Conservation (phyloP, 1,284 basidiomycete species). For the Agaricales sp. region DNA sequence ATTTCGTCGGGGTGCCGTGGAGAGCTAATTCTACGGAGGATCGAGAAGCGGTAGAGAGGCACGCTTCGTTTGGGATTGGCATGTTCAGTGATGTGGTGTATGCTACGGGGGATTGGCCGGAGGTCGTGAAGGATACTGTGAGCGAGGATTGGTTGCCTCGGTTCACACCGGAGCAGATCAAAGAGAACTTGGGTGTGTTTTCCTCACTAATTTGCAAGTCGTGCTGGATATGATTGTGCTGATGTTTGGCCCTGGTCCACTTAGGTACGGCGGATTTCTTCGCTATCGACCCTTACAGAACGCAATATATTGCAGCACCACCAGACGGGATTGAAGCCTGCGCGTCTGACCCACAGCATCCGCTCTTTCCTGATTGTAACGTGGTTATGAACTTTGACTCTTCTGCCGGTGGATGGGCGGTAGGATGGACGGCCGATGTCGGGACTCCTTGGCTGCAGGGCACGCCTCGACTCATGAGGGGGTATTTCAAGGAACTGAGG, state of each 20-base stretch:
- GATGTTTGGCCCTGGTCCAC: not conserved
- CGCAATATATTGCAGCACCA: slow-evolving; percentile 28
- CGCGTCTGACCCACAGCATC: slow-evolving; percentile 26
- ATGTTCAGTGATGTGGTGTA: slow-evolving; percentile 33
- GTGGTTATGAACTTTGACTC: slow-evolving; percentile 25
- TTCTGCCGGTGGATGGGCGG: slow-evolving; percentile 17
- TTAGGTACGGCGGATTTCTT: slow-evolving; percentile 37
- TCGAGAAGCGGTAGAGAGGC: slow-evolving; percentile 30
- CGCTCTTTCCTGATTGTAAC: slow-evolving; percentile 34
- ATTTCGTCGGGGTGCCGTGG: slow-evolving; percentile 35
- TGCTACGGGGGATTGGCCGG: slow-evolving; percentile 36
- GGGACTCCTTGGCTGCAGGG: slow-evolving; percentile 29
- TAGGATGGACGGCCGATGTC: slow-evolving; percentile 28
- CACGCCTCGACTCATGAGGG: slow-evolving; percentile 29
- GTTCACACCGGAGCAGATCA: slow-evolving; percentile 31
- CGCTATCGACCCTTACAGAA: slow-evolving; percentile 35
- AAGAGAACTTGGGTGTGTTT: slow-evolving; percentile 25
- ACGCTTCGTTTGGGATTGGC: slow-evolving; percentile 35
- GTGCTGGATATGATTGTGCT: not conserved
- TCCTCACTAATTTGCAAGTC: not conserved
- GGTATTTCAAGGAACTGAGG: slow-evolving; percentile 24
- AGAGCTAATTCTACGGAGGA: slow-evolving; percentile 32
- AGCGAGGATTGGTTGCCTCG: slow-evolving; percentile 31
- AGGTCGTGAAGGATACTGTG: slow-evolving; percentile 32
- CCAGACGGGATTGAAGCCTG: slow-evolving; percentile 29